Conservation (phyloP, 1,139 yeast species). For the Geotrichum citri-aurantii region DNA sequence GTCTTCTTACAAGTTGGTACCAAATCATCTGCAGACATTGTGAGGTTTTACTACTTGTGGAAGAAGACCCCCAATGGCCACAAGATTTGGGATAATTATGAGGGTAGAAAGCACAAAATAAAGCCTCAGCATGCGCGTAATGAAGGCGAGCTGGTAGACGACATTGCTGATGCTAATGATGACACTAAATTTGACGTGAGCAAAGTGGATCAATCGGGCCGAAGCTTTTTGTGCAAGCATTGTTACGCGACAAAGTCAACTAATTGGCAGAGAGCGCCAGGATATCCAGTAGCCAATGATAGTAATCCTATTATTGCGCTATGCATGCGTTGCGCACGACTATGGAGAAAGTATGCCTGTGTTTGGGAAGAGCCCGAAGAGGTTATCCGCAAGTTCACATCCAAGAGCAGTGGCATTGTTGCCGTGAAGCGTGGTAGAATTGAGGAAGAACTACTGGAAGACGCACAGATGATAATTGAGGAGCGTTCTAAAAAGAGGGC, state of each 20-base stretch:
- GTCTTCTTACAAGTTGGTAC: constrained; percentile 64
- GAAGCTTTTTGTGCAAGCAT: constrained; percentile 54
- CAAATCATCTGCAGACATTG: constrained; percentile 70
- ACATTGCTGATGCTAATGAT: constrained; percentile 61
- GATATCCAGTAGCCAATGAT: constrained; percentile 42
- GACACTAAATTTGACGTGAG: constrained; percentile 62
- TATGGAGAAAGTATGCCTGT: constrained; percentile 89
- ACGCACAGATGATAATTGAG: constrained; percentile 52
- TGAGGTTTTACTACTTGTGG: constrained; percentile 84
- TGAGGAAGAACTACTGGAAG: constrained; percentile 68
- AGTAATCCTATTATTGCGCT: constrained; percentile 47
- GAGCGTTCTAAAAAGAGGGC: constrained; percentile 36
- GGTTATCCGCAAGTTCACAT: constrained; percentile 44
- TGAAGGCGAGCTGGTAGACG: constrained; percentile 36
- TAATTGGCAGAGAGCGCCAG: constrained; percentile 72
- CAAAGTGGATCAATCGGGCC: constrained; percentile 39
- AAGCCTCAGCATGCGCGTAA: constrained; percentile 30
- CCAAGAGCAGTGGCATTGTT: background rate
- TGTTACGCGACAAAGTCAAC: constrained; percentile 51
- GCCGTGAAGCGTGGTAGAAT: constrained; percentile 44
- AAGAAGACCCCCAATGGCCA: constrained; percentile 76
- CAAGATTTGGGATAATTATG: constrained; percentile 74
- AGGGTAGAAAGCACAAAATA: constrained; percentile 59
- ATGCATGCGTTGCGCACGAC: constrained; percentile 78
- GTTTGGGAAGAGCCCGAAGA: constrained; percentile 82